Conservation (phyloP, 148 eudicot species). For the Chenopodium album region DNA sequence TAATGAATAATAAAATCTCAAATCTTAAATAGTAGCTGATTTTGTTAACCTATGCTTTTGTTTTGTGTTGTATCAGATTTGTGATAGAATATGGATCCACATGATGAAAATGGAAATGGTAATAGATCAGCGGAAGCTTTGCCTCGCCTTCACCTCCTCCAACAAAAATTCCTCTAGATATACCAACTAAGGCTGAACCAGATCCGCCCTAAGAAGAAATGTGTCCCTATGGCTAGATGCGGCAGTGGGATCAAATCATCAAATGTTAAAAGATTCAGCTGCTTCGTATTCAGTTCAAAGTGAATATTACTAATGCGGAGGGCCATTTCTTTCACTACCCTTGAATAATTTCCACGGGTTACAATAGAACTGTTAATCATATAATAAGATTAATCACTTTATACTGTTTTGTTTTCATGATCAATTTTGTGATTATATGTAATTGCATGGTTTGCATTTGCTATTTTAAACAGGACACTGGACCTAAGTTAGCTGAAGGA, state of each 20-base stretch:
- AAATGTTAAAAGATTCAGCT: too few relatives aligned
- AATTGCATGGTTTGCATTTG: too few relatives aligned
- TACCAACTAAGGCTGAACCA: slow-evolving; percentile 43
- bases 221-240: too few relatives aligned
- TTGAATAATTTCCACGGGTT: slow-evolving; percentile 14
- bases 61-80: too few relatives aligned
- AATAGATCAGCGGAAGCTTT: slow-evolving; percentile 51
- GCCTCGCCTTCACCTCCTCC: slow-evolving; percentile 62
- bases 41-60: too few relatives aligned
- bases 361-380: not conserved
- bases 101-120: slow-evolving; percentile 26
- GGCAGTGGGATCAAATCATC: too few relatives aligned
- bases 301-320: too few relatives aligned
- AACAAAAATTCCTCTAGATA: slow-evolving; percentile 49
- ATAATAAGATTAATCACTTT: too few relatives aligned
- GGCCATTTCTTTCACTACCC: not conserved
- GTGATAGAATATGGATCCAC: slow-evolving; percentile 26
- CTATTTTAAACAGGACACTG: not conserved
- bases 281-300: too few relatives aligned
- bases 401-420: too few relatives aligned
- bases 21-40: too few relatives aligned
- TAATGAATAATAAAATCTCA: too few relatives aligned
- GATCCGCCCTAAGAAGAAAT: slow-evolving; percentile 26
- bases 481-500: not conserved
- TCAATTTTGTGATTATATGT: not conserved